These are phyloP conservation scores for Irpex rosettiformis DNA, from an alignment of 1,284 basidiomycete genomes.

Conservation along the genomic window DNA sequence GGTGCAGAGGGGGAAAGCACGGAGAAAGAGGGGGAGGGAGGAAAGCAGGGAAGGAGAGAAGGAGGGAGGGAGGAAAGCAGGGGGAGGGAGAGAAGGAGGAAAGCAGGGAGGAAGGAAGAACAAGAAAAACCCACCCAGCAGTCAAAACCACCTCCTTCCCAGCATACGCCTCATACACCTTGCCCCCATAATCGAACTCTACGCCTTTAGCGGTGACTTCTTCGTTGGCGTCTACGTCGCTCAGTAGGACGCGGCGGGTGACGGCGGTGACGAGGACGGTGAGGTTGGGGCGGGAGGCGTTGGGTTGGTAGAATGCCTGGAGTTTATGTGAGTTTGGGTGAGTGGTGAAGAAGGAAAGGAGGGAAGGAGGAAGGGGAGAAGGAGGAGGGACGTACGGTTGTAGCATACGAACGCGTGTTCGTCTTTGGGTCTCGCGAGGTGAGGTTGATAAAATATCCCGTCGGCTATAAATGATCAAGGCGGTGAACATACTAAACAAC, in stretches of 20 bases:
- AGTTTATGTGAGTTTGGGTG: neutral
- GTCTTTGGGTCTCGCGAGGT: slow-evolving; percentile 5
- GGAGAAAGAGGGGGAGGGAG: too few relatives aligned
- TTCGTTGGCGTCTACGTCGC: neutral
- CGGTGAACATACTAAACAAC: too few relatives aligned
- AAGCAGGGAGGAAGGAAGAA: neutral
- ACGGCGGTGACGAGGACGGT: slow-evolving; percentile 18
- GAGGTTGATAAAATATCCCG: neutral
- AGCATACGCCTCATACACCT: slow-evolving; percentile 17
- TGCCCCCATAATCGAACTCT: slow-evolving; percentile 21
- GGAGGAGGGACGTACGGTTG: slow-evolving; percentile 11
- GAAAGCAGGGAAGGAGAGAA: too few relatives aligned
- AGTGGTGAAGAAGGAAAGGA: neutral
- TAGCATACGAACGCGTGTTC: slow-evolving; percentile 19
- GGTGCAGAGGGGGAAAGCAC: too few relatives aligned
- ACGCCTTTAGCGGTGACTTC: slow-evolving; percentile 22
- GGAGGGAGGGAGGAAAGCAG: too few relatives aligned
- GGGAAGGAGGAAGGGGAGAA: neutral
- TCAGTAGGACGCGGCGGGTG: slow-evolving; percentile 15
- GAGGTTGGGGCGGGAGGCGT: slow-evolving; percentile 19
- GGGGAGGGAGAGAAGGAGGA: too few relatives aligned
- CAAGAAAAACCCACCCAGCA: slow-evolving; percentile 21
- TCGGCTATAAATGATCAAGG: too few relatives aligned
- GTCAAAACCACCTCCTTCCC: slow-evolving; percentile 24
- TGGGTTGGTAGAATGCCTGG: slow-evolving; percentile 19